These are phyloP conservation scores for Microstroma glucosiphilum DNA, from an alignment of 1,284 basidiomycete species.

Conservation along the genomic window DNA sequence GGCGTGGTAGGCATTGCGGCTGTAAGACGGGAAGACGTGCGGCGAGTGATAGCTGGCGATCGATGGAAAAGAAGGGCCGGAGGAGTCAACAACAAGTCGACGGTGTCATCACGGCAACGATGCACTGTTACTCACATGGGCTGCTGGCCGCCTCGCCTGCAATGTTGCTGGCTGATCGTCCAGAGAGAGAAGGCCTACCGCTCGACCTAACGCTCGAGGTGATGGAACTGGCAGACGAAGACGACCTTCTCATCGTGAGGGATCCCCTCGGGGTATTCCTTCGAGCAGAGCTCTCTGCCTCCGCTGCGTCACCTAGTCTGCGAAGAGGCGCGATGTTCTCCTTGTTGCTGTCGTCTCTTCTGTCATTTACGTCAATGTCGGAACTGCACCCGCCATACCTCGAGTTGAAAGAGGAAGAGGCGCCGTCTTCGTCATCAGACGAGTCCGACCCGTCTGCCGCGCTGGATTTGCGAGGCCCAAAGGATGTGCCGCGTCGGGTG, in stretches of 20 bases:
- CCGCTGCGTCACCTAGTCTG: constrained; percentile 21
- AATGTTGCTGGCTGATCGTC: no score
- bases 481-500: not conserved
- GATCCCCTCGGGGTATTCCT: constrained; percentile 23
- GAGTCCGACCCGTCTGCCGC: not conserved
- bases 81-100: no score
- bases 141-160: no score
- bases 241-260: not conserved
- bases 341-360: constrained; percentile 46
- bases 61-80: no score
- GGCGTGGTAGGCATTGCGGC: no score
- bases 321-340: constrained; percentile 47
- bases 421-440: constrained; percentile 11
- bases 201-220: not conserved
- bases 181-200: no score
- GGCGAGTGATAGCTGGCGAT: no score
- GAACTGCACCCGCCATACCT: constrained; percentile 32
- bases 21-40: no score
- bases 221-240: not conserved
- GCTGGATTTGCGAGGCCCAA: not conserved
- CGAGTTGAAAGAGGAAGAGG: not conserved
- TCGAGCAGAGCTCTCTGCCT: constrained; percentile 29
- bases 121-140: no score
- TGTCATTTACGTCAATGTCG: constrained; percentile 9
- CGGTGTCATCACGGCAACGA: no score